Base-by-base conservation (phyloP, 2,329 filamentous ascomycete genomes). In the Colletotrichum sojae region DNA sequence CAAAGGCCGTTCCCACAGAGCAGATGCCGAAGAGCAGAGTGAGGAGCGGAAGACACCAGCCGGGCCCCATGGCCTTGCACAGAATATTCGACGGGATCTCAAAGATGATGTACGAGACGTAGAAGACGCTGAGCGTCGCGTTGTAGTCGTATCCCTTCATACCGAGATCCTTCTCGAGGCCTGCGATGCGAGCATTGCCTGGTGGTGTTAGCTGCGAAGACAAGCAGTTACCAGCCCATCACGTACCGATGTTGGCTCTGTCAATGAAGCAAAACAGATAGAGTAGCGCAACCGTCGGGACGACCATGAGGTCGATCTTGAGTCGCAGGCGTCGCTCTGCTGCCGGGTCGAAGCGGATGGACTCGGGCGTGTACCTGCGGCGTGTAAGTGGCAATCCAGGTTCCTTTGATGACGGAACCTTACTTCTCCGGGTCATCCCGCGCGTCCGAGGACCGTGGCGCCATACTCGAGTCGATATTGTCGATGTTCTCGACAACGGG, bases 261-360 rank as follows among this genome's bases (percentile, higher is more conserved):
- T 92, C 90, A 69, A 91, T 91, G 77, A 91, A 91, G 76, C 89
- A 90, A 73, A 91, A 90, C 0, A 91, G 82, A 71, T 91, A 92
- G 6, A 92, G 81, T 3, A 91, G 72, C 5, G 88, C 82, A 1
- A 91, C 88, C 0, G 88, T 90, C 0, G 90, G 90, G 1, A 91
- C 81, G 67, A 91, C 86, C 74, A 83, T 87, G 4, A 88, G 73
- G 72, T 92, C 90, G 18, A 92, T 89, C 75, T 92, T 91, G 68
- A 78, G 77, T 3, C 88, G 80, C 13, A 91, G 82, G 22, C 66
- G 73, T n/a, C 73, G 73, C 60, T 79, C 78, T 6, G 74, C 75
- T 9, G 57, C 75, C 5, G 73, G 70, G 13, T 79, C 78, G n/a
- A 78, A 74, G 1, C 15, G 13, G 16, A 66, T 25, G 25, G 51